Evolutionary conservation across 2,329 filamentous ascomycete genomes (phyloP).

Genomic region (Pseudocercospora crystallina): DNA sequence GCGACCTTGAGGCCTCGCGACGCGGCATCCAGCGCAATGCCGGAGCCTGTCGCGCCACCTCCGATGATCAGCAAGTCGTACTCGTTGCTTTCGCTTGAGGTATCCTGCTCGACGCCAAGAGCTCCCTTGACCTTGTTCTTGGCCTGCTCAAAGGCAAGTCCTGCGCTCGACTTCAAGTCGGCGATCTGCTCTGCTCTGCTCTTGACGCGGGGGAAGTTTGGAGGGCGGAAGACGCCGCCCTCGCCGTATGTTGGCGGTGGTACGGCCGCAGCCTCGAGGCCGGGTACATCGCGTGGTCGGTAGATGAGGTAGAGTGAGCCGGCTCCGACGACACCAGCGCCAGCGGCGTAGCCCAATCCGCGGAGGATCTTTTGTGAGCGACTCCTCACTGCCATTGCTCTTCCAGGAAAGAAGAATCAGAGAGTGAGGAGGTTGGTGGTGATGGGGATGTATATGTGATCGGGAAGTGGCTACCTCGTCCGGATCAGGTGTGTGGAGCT

Average conservation of each 20-base stretch:
- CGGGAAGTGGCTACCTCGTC: conserved; percentile 16
- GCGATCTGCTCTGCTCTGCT: conserved; percentile 64
- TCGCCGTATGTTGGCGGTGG: conserved; percentile 69
- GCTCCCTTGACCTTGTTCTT: conserved; percentile 45
- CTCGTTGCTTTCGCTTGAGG: conserved; percentile 40
- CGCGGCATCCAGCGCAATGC: conserved; percentile 77
- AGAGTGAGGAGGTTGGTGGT: background rate
- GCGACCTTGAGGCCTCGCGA: conserved; percentile 78
- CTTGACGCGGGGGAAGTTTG: conserved; percentile 64
- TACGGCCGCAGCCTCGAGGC: conserved; percentile 65
- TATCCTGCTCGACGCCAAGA: conserved; percentile 31
- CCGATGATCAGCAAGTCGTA: conserved; percentile 80
- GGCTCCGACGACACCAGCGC: conserved; percentile 54
- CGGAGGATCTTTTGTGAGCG: conserved; percentile 45
- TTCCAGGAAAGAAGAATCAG: conserved; percentile 6
- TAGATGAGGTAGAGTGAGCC: conserved; percentile 63
- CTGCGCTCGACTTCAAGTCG: conserved; percentile 56
- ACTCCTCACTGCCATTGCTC: conserved; percentile 29
- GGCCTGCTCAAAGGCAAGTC: conserved; percentile 43
- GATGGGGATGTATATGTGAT: conserved; percentile 5
- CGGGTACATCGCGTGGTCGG: conserved; percentile 70
- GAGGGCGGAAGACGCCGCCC: conserved; percentile 66
- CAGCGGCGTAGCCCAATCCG: conserved; percentile 60
- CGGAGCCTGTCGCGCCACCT: conserved; percentile 74
- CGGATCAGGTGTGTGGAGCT: conserved; percentile 1